A percentile compares a stretch with the other conserved stretches of the same genome.
These are phyloP conservation scores for Escovopsis sp. DNA, from an alignment of 2,329 filamentous ascomycete genomes.

Conservation along the genomic window DNA sequence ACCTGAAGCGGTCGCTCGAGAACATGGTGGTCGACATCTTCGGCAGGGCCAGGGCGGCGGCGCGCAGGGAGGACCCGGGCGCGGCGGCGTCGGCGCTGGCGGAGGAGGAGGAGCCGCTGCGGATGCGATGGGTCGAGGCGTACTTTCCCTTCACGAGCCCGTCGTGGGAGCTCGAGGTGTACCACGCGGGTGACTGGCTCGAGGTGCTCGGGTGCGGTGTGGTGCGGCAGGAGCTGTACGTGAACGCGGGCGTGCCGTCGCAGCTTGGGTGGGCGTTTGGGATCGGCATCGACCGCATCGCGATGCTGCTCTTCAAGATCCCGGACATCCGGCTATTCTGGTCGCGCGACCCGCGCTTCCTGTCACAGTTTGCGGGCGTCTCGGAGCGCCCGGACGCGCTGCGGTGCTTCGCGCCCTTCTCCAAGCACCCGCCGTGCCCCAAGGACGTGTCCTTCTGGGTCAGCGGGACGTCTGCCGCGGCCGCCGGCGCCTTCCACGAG, in stretches of 20 bases:
- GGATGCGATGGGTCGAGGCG: conserved; percentile 86
- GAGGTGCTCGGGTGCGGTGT: conserved; percentile 91
- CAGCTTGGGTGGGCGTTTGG: conserved; percentile 93
- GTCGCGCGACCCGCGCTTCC: conserved; percentile 72
- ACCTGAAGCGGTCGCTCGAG: conserved; percentile 82
- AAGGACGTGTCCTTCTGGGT: conserved; percentile 96
- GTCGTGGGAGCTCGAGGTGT: conserved; percentile 91
- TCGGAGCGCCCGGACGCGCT: conserved; percentile 34
- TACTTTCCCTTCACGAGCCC: conserved; percentile 97
- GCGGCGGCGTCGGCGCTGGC: conserved; percentile 15
- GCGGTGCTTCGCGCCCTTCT: conserved; percentile 68
- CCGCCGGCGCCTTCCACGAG: conserved; percentile 57
- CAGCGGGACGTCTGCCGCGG: conserved; percentile 27
- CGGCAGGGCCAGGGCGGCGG: conserved; percentile 55
- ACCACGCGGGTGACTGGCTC: conserved; percentile 89
- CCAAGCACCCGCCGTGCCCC: conserved; percentile 75
- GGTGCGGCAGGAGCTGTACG: conserved; percentile 67
- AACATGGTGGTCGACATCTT: conserved; percentile 85
- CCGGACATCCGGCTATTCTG: conserved; percentile 95
- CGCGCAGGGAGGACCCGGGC: conserved; percentile 33
- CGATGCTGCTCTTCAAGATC: conserved; percentile 94
- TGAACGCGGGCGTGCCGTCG: conserved; percentile 58
- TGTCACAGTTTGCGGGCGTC: conserved; percentile 64
- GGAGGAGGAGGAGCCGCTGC: conserved; percentile 50
- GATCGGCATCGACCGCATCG: conserved; percentile 82